These are phyloP conservation scores for Suhomyces sp. DNA, from an alignment of 805 yeast genomes.

Conservation along the genomic window DNA sequence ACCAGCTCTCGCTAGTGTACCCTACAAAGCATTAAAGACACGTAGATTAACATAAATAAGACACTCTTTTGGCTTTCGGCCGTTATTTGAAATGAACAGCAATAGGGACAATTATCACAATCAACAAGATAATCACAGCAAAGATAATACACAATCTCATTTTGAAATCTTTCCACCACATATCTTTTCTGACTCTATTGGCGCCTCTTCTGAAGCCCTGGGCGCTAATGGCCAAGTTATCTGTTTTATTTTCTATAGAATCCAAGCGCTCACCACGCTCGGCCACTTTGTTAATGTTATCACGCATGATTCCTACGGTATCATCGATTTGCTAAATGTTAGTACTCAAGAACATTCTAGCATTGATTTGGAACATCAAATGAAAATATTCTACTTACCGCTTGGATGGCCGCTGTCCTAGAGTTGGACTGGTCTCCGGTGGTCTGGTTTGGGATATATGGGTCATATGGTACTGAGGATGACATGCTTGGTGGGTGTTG, in stretches of 20 bases:
- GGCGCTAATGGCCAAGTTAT: conserved; percentile 86
- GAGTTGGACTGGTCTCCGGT: conserved; percentile 51
- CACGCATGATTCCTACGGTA: conserved; percentile 96
- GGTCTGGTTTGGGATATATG: conserved; percentile 68
- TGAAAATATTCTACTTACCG: conserved; percentile 49
- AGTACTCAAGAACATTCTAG: conserved; percentile 21
- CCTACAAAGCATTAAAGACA: too few relatives aligned
- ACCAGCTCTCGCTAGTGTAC: too few relatives aligned
- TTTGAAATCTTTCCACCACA: conserved; percentile 99
- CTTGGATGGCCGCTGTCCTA: conserved; percentile 80
- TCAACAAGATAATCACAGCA: conserved; percentile 69
- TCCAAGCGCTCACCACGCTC: conserved; percentile 93
- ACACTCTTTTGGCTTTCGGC: too few relatives aligned
- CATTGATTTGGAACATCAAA: neutral
- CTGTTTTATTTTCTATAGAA: conserved; percentile 89
- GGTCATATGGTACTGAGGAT: conserved; percentile 80
- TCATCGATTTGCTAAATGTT: conserved; percentile 74
- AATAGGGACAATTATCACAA: conserved; percentile 90
- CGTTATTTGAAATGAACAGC: conserved; percentile 78
- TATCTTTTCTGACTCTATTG: conserved; percentile 93
- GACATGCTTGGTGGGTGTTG: conserved; percentile 46
- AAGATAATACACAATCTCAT: conserved; percentile 88
- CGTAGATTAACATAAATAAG: neutral
- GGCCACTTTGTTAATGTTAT: conserved; percentile 92
- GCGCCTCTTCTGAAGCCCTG: conserved; percentile 96